Evolutionary conservation across 2,329 filamentous ascomycete genomes (phyloP).

Genomic region (Beauveria scarabaeidicola): DNA sequence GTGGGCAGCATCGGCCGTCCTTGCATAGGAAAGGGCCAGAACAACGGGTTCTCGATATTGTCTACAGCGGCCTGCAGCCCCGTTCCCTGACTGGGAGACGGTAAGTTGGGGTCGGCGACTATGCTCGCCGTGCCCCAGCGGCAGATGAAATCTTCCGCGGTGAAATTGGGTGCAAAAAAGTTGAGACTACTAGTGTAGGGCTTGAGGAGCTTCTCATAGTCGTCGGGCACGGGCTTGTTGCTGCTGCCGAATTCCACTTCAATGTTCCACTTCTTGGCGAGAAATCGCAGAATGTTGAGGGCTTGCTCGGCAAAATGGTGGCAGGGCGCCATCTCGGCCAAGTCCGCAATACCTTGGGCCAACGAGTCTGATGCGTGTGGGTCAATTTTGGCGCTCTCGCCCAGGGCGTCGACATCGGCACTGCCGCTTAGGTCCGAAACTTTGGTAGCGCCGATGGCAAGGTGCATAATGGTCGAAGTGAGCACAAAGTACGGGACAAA

Average conservation of each 20-base stretch:
- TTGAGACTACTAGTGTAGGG: constrained; percentile 46
- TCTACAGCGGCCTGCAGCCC: constrained; percentile 24
- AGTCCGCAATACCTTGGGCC: constrained; percentile 45
- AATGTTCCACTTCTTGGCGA: constrained; percentile 52
- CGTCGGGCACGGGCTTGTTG: constrained; percentile 23
- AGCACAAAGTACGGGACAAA: constrained; percentile 56
- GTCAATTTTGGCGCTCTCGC: constrained; percentile 27
- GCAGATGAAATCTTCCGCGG: constrained; percentile 39
- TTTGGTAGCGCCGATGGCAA: constrained; percentile 40
- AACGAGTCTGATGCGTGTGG: constrained; percentile 37
- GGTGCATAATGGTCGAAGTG: constrained; percentile 52
- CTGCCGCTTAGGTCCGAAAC: constrained; percentile 16
- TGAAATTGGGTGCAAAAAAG: constrained; percentile 46
- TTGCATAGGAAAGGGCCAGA: constrained; percentile 55
- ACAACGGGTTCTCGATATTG: constrained; percentile 43
- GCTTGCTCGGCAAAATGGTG: constrained; percentile 54
- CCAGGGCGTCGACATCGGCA: constrained; percentile 19
- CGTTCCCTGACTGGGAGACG: background rate
- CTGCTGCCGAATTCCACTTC: constrained; percentile 35
- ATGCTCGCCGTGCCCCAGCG: constrained; percentile 30
- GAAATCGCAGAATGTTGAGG: constrained; percentile 48
- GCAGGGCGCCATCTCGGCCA: constrained; percentile 53
- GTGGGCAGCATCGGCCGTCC: constrained; percentile 45
- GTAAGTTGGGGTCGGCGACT: constrained; percentile 4
- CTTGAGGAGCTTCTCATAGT: constrained; percentile 34